A percentile compares a stretch with the other conserved stretches of the same genome.
These are phyloP conservation scores for Diaporthe humulicola DNA, from an alignment of 2,329 filamentous ascomycete species.

Conservation along the genomic window DNA sequence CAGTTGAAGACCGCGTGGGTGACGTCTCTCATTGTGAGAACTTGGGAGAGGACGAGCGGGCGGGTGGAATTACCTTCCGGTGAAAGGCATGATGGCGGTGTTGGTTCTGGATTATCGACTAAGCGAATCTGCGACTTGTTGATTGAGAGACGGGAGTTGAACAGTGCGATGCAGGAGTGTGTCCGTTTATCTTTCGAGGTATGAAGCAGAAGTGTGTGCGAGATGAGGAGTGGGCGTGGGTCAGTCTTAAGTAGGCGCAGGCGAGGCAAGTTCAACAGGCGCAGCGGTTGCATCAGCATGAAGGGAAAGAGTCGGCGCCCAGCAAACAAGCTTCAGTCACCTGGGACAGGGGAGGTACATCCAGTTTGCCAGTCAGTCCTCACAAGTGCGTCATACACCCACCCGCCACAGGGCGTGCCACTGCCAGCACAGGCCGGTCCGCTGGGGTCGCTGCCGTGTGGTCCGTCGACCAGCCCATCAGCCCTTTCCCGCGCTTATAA, in stretches of 20 bases:
- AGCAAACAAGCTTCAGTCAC: constrained; percentile 36
- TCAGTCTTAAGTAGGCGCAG: constrained; percentile 34
- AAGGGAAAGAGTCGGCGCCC: constrained; percentile 20
- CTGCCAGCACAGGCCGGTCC: constrained; percentile 6
- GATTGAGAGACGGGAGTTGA: constrained; percentile 2
- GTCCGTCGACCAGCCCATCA: constrained; percentile 1
- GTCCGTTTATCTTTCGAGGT: constrained; percentile 4
- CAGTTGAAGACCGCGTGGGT: neutral
- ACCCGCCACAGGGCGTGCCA: constrained; percentile 18
- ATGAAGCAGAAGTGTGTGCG: neutral
- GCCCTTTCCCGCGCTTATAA: constrained; percentile 13
- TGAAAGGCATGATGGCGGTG: constrained; percentile 68
- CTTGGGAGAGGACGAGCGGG: neutral
- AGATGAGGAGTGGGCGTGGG: constrained; percentile 30
- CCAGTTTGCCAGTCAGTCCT: constrained; percentile 27
- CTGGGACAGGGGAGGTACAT: constrained; percentile 30
- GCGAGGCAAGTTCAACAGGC: constrained; percentile 12
- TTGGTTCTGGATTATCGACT: constrained; percentile 29
- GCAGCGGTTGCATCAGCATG: constrained; percentile 37
- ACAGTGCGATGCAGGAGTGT: neutral
- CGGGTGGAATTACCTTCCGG: constrained; percentile 64
- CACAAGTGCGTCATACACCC: constrained; percentile 36
- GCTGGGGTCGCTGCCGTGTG: constrained; percentile 17
- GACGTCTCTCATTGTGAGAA: neutral
- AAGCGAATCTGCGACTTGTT: neutral